Percentiles rank a stretch among this genome's conserved stretches.
Evolutionary conservation across 768 basidiomycete species (phyloP).

Genomic region (Lentinula detonsa): DNA sequence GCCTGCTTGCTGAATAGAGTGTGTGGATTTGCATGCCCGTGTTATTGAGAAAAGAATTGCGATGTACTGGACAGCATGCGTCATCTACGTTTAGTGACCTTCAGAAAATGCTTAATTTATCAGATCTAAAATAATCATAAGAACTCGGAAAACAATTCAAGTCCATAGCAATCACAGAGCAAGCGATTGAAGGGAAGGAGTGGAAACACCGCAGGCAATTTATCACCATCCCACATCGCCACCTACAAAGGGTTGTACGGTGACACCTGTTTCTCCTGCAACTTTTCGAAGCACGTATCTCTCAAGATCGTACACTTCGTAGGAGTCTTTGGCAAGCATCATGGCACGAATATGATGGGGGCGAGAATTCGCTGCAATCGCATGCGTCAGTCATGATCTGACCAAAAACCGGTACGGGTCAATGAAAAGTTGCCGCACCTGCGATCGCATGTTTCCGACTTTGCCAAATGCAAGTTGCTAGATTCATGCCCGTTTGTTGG

Average conservation of each 20-base stretch:
- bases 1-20: neutral
- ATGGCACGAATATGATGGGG: constrained; percentile 83
- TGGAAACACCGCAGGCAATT: too few relatives aligned
- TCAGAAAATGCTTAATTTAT: neutral
- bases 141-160: neutral
- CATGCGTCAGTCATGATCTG: constrained; percentile 19
- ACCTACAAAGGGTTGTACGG: constrained; percentile 53
- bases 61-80: neutral
- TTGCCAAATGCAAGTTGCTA: constrained; percentile 96
- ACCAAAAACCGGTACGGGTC: neutral
- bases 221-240: constrained; percentile 67
- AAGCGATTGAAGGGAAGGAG: neutral
- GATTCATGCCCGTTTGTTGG: constrained; percentile 70
- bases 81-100: neutral
- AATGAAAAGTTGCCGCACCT: constrained; percentile 59
- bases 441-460: constrained; percentile 78
- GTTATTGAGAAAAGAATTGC: neutral
- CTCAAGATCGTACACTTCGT: constrained; percentile 75
- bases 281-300: constrained; percentile 68
- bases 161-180: neutral
- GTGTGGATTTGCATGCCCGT: neutral
- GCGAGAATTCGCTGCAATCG: constrained; percentile 70
- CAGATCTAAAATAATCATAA: neutral
- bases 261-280: constrained; percentile 49
- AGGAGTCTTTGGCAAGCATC: constrained; percentile 69